A percentile compares a stretch with the other conserved stretches of the same genome.
phyloP scores from a whole-genome alignment of 108 stramenopile species.

The Stephanodiscus triporus region DNA sequence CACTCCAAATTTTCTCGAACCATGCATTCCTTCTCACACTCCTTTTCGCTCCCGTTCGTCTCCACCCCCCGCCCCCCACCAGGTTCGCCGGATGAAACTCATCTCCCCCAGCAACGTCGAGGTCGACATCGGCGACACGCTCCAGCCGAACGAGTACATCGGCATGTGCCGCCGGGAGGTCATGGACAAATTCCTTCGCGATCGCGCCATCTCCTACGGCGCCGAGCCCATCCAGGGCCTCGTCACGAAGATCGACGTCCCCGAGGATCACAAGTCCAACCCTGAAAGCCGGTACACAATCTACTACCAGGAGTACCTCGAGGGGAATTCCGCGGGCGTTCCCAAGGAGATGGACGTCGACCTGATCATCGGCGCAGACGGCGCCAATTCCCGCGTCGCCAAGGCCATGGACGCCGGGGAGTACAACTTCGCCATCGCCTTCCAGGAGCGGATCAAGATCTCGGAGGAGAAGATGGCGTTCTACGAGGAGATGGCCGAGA shows the following conservation, averaged over 20 bases:
- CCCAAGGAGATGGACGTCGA: slow-evolving; percentile 89
- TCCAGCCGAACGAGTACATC: slow-evolving; percentile 97
- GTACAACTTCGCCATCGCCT: slow-evolving; percentile 99
- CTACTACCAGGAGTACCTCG: slow-evolving; percentile 84
- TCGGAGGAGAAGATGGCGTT: slow-evolving; percentile 96
- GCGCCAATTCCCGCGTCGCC: slow-evolving; percentile 97
- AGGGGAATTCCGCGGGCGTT: slow-evolving; percentile 71
- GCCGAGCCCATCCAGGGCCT: slow-evolving; percentile 92
- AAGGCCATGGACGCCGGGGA: slow-evolving; percentile 98
- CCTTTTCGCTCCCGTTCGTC: neutral
- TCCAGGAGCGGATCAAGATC: slow-evolving; percentile 99
- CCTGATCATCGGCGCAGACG: slow-evolving; percentile 94
- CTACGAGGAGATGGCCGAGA: slow-evolving; percentile 98
- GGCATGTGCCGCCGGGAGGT: slow-evolving; percentile 99
- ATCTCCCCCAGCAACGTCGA: slow-evolving; percentile 96
- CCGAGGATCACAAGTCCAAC: slow-evolving; percentile 79
- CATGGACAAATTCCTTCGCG: slow-evolving; percentile 94
- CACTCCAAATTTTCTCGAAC: neutral
- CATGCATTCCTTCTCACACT: neutral
- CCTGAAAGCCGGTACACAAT: slow-evolving; percentile 83
- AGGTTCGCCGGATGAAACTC: slow-evolving; percentile 97
- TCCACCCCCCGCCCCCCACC: neutral
- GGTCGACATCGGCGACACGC: slow-evolving; percentile 96
- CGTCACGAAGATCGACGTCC: slow-evolving; percentile 93
- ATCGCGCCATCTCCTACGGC: slow-evolving; percentile 95